phyloP scores from a whole-genome alignment of 768 basidiomycete species.

The Rhodotorula paludigena region DNA sequence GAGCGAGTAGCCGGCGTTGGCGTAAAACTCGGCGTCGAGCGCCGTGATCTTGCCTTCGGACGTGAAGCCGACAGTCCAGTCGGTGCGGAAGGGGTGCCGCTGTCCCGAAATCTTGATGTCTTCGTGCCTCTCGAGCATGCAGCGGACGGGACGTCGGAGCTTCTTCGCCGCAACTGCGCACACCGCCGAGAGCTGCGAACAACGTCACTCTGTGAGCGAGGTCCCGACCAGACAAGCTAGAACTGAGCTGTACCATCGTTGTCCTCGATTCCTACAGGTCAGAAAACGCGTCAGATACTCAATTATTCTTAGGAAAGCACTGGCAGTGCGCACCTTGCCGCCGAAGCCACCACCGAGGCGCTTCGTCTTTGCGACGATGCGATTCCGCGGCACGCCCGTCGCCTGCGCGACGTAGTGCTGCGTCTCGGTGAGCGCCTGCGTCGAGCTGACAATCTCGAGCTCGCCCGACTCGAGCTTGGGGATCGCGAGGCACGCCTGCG shows the following conservation, averaged over 20 bases:
- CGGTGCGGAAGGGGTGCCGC: slow-evolving; percentile 39
- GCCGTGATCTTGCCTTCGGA: slow-evolving; percentile 41
- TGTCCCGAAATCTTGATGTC: slow-evolving; percentile 43
- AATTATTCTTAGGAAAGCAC: too few species aligned
- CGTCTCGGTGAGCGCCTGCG: slow-evolving; percentile 39
- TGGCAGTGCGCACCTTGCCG: too few species aligned
- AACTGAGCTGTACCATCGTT: background rate
- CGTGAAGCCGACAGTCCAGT: slow-evolving; percentile 40
- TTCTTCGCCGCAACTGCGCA: slow-evolving; percentile 41
- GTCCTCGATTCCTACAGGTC: slow-evolving; percentile 40
- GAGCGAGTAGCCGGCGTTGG: slow-evolving; percentile 43
- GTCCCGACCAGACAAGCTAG: background rate
- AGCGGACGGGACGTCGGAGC: slow-evolving; percentile 37
- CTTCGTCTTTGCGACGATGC: slow-evolving; percentile 32
- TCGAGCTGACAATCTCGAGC: slow-evolving; percentile 39
- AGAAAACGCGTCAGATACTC: too few species aligned
- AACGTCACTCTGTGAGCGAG: background rate
- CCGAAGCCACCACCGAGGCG: slow-evolving; percentile 43
- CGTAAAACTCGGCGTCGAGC: slow-evolving; percentile 35
- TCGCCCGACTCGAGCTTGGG: slow-evolving; percentile 43
- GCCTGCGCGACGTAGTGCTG: slow-evolving; percentile 41
- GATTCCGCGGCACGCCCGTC: slow-evolving; percentile 40
- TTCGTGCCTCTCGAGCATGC: slow-evolving; percentile 41
- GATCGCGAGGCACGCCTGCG: slow-evolving; percentile 35
- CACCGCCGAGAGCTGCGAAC: slow-evolving; percentile 25